A percentile compares a stretch with the other conserved stretches of the same genome.
Evolutionary conservation across 108 stramenopile species (phyloP).

Genomic region (Cyclotella baltica): DNA sequence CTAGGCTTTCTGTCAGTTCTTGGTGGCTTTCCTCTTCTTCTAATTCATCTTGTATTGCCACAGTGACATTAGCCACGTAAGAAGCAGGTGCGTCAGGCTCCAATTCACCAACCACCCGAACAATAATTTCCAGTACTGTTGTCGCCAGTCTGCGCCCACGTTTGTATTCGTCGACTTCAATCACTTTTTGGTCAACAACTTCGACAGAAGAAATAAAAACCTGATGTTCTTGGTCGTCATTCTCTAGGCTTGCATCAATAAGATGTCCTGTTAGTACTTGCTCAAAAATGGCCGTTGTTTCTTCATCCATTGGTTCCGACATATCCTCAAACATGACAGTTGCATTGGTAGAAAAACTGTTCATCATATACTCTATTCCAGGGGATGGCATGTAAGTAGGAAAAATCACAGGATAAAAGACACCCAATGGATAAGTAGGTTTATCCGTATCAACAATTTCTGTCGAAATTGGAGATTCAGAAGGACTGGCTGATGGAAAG

Average conservation of each 20-base stretch:
- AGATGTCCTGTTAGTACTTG: slow-evolving; percentile 18
- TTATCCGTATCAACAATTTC: too few relatives aligned
- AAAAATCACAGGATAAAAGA: background rate
- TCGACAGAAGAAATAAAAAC: slow-evolving; percentile 12
- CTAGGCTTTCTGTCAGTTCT: slow-evolving; percentile 13
- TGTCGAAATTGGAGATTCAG: too few relatives aligned
- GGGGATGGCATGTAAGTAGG: background rate
- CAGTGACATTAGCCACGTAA: slow-evolving; percentile 5
- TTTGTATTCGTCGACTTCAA: background rate
- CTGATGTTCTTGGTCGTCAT: background rate
- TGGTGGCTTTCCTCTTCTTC: slow-evolving; percentile 1
- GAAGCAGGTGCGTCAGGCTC: background rate
- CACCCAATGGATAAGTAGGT: too few relatives aligned
- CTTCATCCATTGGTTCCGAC: slow-evolving; percentile 13
- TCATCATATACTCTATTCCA: background rate
- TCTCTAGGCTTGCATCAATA: slow-evolving; percentile 4
- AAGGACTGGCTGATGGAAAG: too few relatives aligned
- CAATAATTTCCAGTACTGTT: slow-evolving; percentile 3
- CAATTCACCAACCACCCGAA: slow-evolving; percentile 6
- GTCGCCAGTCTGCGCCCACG: background rate
- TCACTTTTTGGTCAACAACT: slow-evolving; percentile 2
- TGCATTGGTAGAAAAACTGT: slow-evolving; percentile 7
- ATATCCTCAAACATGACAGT: slow-evolving; percentile 7
- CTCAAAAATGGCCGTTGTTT: slow-evolving; percentile 11
- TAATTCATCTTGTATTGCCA: background rate